A percentile compares a stretch with the other conserved stretches of the same genome.
These are phyloP conservation scores for Metschnikowia lunata DNA, from an alignment of 805 yeast species.

Conservation along the genomic window DNA sequence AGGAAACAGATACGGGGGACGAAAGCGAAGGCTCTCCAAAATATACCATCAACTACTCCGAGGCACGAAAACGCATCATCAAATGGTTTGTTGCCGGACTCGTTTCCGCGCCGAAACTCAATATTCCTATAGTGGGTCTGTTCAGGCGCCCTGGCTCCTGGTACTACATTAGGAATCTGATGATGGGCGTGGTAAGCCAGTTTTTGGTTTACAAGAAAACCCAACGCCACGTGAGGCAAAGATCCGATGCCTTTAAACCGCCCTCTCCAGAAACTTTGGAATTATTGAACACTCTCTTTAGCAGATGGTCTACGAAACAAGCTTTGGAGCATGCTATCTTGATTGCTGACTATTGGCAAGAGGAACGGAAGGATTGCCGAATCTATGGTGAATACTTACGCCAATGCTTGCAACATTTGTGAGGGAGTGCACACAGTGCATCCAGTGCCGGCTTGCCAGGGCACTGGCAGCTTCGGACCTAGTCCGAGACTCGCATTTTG, in stretches of 20 bases:
- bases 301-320: not conserved
- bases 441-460: no score
- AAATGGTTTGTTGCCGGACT: constrained; percentile 26
- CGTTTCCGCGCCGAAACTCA: constrained; percentile 29
- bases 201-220: constrained; percentile 29
- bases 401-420: constrained; percentile 8
- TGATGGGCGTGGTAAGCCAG: constrained; percentile 27
- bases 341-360: constrained; percentile 33
- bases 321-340: constrained; percentile 27
- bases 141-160: constrained; percentile 41
- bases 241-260: not conserved
- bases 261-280: not conserved
- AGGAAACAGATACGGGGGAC: constrained; percentile 15
- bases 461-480: not conserved
- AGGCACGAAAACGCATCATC: constrained; percentile 24
- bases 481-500: constrained; percentile 19
- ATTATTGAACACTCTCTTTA: constrained; percentile 2
- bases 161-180: constrained; percentile 33
- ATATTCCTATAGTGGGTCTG: constrained; percentile 32
- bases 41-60: constrained; percentile 18
- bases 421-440: constrained; percentile 5
- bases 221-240: constrained; percentile 18
- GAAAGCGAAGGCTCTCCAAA: constrained; percentile 11
- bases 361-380: constrained; percentile 30
- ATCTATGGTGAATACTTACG: constrained; percentile 25